Base-by-base conservation (phyloP, 495 filamentous ascomycete species). In the Sporormia fimetaria region DNA sequence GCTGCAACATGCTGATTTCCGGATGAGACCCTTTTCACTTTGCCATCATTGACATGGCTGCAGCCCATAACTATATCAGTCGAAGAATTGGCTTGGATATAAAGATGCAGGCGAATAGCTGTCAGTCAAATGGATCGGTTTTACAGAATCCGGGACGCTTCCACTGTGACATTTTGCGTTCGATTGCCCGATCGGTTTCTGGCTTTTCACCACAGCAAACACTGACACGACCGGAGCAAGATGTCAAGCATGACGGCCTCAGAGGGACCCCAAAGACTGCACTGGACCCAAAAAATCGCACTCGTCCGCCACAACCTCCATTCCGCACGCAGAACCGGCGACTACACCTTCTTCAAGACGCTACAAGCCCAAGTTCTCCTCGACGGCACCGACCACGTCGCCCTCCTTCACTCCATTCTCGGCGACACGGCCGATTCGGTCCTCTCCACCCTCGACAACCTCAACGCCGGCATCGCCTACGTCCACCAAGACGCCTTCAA, bases 341-440 rank as follows among this genome's bases (percentile, higher is more conserved):
- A 61, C 44, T 63, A 55, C 35, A 55, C 47, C 26, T 63, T 63
- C 51, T 63, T 63, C 52, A 61, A 63, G 40, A 49, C 45, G 3
- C 44, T 63, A 34, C 60, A 63, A 40, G 58, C 55, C 0, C 37
- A 42, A 15, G 45, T 47, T 6, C 44, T 60, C 24, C 33, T 57
- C 17, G 56, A 59, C 21, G 58, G 57, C 15, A 57, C 52, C 5
- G 56, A 63, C 43, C 50, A 59, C 44, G 52, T 57, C 12, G 60
- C 60, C 6, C 52, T 48, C 30, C 41, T 63, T n/a, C 38, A 51
- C 10, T 47, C 45, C 3, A 35, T 36, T 11, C 32, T 60, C 12
- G 52, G 55, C 12, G 49, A 59, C 33, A 55, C 57, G 14, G 60
- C 60, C 8, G 60, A 63, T 26, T 26, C 38, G 6, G 42, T 63